Evolutionary conservation across 2,329 filamentous ascomycete species (phyloP).

Genomic region (Exophiala calicioides): DNA sequence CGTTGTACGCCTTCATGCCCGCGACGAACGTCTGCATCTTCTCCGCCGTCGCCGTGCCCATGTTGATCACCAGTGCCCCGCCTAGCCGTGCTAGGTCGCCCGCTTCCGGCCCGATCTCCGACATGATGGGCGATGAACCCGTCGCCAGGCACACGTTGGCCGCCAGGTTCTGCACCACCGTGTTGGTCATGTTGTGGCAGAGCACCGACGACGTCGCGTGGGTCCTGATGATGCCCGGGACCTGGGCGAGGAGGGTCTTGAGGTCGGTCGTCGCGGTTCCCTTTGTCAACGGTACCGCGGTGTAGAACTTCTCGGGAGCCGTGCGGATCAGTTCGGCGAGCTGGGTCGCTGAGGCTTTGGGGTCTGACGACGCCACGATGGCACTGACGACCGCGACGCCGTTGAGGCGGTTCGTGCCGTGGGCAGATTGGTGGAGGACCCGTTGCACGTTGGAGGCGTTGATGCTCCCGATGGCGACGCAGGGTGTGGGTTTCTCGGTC

Average conservation of each 20-base stretch:
- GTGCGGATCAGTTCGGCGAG: slow-evolving; percentile 59
- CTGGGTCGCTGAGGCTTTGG: slow-evolving; percentile 61
- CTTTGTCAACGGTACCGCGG: slow-evolving; percentile 32
- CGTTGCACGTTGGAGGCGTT: slow-evolving; percentile 73
- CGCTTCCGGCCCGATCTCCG: slow-evolving; percentile 81
- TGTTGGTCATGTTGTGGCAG: slow-evolving; percentile 96
- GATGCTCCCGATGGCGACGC: slow-evolving; percentile 88
- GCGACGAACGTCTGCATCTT: slow-evolving; percentile 69
- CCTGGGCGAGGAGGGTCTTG: slow-evolving; percentile 36
- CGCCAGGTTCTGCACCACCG: slow-evolving; percentile 92
- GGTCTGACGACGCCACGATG: slow-evolving; percentile 72
- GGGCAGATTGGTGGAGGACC: slow-evolving; percentile 69
- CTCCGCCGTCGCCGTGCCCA: slow-evolving; percentile 84
- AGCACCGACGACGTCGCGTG: slow-evolving; percentile 69
- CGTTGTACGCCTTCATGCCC: slow-evolving; percentile 80
- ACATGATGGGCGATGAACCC: slow-evolving; percentile 92
- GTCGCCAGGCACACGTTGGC: slow-evolving; percentile 81
- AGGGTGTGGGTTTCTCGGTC: slow-evolving; percentile 49
- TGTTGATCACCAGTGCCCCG: slow-evolving; percentile 84
- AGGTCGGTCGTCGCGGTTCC: slow-evolving; percentile 29
- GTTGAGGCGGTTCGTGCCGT: slow-evolving; percentile 53
- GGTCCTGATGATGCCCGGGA: slow-evolving; percentile 56
- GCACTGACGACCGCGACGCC: slow-evolving; percentile 89
- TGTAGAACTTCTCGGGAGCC: slow-evolving; percentile 35
- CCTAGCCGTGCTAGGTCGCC: slow-evolving; percentile 74